phyloP scores from a whole-genome alignment of 352 stramenopile species.

The Pseudoperonospora humuli region DNA sequence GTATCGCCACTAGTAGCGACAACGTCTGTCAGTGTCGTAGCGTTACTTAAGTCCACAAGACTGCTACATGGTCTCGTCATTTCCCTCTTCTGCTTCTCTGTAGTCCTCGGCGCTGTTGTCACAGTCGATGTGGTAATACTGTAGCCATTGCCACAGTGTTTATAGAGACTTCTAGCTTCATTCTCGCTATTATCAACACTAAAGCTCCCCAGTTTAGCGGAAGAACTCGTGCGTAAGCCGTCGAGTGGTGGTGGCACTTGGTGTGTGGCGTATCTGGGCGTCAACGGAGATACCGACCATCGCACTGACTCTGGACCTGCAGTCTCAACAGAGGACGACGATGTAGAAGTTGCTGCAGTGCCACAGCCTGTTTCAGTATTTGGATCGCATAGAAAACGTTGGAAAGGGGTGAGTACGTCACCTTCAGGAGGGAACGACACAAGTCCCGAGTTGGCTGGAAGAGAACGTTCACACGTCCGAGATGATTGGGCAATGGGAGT shows the following conservation, averaged over 20 bases:
- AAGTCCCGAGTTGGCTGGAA: constrained; percentile 10
- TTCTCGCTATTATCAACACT: constrained; percentile 1
- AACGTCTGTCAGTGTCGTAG: constrained; percentile 1
- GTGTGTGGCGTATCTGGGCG: constrained; percentile 20
- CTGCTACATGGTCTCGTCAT: not conserved
- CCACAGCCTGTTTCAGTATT: too few relatives aligned
- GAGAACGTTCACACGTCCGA: constrained; percentile 4
- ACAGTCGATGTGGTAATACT: constrained; percentile 4
- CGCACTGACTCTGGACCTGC: constrained; percentile 5
- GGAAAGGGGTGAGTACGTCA: constrained; percentile 10
- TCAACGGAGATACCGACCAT: constrained; percentile 20
- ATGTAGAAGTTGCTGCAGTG: constrained; percentile 1
- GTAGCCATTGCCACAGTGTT: constrained; percentile 9
- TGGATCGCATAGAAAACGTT: constrained; percentile 3
- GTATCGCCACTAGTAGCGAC: not conserved
- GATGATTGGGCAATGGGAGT: constrained; percentile 10
- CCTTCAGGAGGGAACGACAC: constrained; percentile 24
- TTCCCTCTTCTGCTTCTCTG: constrained; percentile 3
- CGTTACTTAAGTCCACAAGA: constrained; percentile 5
- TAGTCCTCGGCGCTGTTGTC: constrained; percentile 3
- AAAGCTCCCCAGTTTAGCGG: not conserved
- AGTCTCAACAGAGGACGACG: constrained; percentile 7
- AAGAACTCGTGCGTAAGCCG: constrained; percentile 8
- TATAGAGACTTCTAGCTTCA: constrained; percentile 7
- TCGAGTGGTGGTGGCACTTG: constrained; percentile 9